Base-by-base conservation (phyloP, 345 rosid species). In the Populus davidiana region DNA sequence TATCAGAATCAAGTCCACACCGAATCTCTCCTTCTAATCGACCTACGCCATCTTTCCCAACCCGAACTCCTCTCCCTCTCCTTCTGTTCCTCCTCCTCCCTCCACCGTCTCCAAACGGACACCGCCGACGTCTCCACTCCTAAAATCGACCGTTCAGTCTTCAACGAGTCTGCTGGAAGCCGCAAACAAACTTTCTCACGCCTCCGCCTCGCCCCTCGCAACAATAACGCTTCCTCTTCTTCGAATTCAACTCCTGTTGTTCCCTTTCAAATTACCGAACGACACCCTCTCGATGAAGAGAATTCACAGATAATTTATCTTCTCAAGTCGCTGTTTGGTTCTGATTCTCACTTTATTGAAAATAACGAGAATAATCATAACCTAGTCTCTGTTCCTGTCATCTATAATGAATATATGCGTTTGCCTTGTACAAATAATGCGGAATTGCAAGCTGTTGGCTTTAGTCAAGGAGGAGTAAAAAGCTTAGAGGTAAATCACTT, bases 111-210 rank as follows among this genome's bases (percentile, higher is more conserved):
- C 33, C 84, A 39, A 14, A 69, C 75, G 47, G 88, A 78, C 73
- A 74, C 85, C 77, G 73, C 85, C 78, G 92, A 86, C 71, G 81
- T 88, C 56, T 70, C 86, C 54, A 90, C 88, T 62, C 97, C 90
- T 21, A 93, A 87, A 79, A 90, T 95, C 75, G 99, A 94, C 76
- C 94, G 92, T 49, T 88, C 97, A 78, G 90, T 93, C 73, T 94
- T 96, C 89, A 96, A 93, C 69, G 99, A 95, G 75, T 95, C 98
- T 70, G 97, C 99, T 71, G 98, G 98, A 1, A 91, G 97, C 82
- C 93, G 92, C 67, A 93, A 91, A 47, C 99, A 96, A 76, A 96
- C 99, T 69, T 95, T 90, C 88, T 93, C 84, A 68, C 96, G 94
- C 52, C 91, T 96, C 78, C 96, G 94, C 65, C 88, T 95, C 2